A percentile compares a stretch with the other conserved stretches of the same genome.
phyloP scores from a whole-genome alignment of 441 rosid species.

The Gossypium lobatum region DNA sequence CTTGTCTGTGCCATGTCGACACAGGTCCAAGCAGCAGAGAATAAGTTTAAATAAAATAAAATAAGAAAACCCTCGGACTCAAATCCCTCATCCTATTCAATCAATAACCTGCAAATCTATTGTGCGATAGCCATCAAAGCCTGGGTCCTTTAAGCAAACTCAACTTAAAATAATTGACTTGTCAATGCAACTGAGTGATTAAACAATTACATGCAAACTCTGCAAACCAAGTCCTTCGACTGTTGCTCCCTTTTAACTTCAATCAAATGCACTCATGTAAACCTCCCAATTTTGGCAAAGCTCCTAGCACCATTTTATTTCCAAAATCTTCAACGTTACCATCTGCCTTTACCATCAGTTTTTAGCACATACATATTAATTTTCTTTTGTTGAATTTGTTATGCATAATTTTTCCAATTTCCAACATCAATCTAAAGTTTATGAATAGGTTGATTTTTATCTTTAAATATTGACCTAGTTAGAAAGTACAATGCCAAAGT shows the following conservation, averaged over 20 bases:
- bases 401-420: background rate
- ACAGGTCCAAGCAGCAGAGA: background rate
- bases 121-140: background rate
- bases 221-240: background rate
- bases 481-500: background rate
- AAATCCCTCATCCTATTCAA: background rate
- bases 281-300: conserved; percentile 3
- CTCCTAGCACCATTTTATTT: background rate
- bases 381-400: background rate
- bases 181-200: background rate
- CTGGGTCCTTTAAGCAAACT: background rate
- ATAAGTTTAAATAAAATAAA: background rate
- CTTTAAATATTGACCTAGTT: background rate
- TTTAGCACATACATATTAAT: background rate
- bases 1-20: background rate
- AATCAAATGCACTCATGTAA: conserved; percentile 2
- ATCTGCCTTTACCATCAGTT: conserved; percentile 6
- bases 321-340: background rate
- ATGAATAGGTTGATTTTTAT: background rate
- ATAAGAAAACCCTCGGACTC: background rate
- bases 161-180: background rate
- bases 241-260: background rate
- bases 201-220: background rate
- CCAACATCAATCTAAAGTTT: background rate
- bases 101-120: background rate